Evolutionary conservation across 2,329 filamentous ascomycete species (phyloP).

Genomic region (Fusarium citri): DNA sequence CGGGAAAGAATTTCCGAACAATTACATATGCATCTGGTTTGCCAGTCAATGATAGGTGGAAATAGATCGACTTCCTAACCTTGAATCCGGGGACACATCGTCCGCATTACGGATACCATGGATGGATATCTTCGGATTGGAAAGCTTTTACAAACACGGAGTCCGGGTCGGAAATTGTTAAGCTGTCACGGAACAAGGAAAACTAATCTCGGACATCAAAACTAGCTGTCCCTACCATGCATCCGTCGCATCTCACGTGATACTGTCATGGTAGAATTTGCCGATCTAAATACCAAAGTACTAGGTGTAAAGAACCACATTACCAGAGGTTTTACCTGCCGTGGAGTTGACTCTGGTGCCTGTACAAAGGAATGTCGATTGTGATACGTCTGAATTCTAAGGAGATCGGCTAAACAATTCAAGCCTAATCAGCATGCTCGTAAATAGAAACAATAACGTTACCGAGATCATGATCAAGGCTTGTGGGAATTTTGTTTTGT

Average conservation of each 20-base stretch:
- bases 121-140: not conserved
- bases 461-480: not conserved
- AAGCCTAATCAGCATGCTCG: not conserved
- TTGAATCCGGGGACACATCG: not conserved
- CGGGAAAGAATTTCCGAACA: not conserved
- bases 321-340: not conserved
- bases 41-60: not conserved
- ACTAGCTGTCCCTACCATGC: not conserved
- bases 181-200: not conserved
- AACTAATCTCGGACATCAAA: not conserved
- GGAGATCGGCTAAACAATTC: not conserved
- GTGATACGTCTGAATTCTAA: not conserved
- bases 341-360: too few species aligned
- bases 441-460: not conserved
- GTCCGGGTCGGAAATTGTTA: not conserved
- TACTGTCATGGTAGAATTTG: not conserved
- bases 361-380: not conserved
- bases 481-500: not conserved
- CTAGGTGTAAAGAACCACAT: not conserved
- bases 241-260: not conserved
- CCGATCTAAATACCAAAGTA: not conserved
- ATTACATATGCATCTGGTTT: not conserved
- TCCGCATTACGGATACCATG: not conserved
- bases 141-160: not conserved
- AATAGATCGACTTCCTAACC: not conserved